These are phyloP conservation scores for Tulasnella sp. DNA, from an alignment of 768 basidiomycete genomes.

Conservation along the genomic window DNA sequence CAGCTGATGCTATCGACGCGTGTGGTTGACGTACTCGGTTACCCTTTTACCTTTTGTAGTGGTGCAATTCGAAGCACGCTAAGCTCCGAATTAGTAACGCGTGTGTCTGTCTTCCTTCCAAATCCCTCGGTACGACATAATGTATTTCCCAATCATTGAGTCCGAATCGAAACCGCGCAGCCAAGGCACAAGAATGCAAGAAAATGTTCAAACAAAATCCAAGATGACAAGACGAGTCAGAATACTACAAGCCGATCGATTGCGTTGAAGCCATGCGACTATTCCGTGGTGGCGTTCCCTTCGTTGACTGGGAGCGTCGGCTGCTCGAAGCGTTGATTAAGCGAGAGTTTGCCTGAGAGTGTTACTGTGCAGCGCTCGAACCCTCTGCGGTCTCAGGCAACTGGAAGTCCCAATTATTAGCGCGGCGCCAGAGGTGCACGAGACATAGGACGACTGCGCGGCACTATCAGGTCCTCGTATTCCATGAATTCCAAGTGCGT, in stretches of 20 bases:
- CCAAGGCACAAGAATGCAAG: neutral
- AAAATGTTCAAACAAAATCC: neutral
- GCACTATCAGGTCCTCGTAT: neutral
- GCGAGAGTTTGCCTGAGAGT: no score
- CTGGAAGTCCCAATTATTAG: constrained; percentile 3
- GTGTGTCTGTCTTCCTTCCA: neutral
- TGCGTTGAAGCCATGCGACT: neutral
- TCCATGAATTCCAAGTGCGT: neutral
- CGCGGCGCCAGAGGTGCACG: constrained; percentile 10
- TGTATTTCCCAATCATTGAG: neutral
- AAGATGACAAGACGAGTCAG: neutral
- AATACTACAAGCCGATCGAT: neutral
- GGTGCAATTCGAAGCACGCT: constrained; percentile 81
- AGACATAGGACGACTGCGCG: neutral
- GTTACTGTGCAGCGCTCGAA: neutral
- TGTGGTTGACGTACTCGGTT: neutral
- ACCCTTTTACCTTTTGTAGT: constrained; percentile 30
- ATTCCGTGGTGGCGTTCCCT: neutral
- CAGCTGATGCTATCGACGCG: neutral
- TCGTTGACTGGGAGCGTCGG: neutral
- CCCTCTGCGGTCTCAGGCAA: neutral
- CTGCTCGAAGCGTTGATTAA: no score
- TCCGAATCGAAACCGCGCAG: neutral
- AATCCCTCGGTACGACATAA: neutral
- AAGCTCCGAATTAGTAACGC: constrained; percentile 3